These are phyloP conservation scores for Diaporthe amygdali DNA, from an alignment of 2,329 filamentous ascomycete species.

Conservation along the genomic window DNA sequence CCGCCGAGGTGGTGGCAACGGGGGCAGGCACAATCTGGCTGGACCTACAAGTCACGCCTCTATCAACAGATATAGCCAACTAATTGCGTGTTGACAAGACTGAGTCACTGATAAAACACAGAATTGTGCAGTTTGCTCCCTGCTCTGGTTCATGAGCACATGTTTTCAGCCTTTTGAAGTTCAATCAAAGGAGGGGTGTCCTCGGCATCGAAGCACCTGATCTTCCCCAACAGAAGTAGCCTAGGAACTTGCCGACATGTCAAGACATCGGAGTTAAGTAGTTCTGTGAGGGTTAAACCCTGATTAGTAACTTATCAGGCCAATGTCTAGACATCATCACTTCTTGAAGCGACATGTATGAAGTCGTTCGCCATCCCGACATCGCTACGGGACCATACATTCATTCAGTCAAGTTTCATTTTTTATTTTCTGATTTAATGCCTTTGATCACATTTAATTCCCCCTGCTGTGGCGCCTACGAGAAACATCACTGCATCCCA, in stretches of 20 bases:
- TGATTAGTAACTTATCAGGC: not conserved
- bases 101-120: not conserved
- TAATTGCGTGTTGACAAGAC: not conserved
- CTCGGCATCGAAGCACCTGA: not conserved
- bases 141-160: not conserved
- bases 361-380: not conserved
- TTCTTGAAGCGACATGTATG: not conserved
- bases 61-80: too few species aligned
- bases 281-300: not conserved
- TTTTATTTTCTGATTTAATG: too few species aligned
- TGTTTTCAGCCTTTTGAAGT: too few species aligned
- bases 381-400: too few species aligned
- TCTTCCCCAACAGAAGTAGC: constrained; percentile 4
- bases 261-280: not conserved
- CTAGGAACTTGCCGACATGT: not conserved
- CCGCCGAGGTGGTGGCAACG: not conserved
- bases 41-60: not conserved
- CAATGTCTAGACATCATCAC: not conserved
- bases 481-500: too few species aligned
- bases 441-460: too few species aligned
- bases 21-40: not conserved
- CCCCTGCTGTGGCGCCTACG: too few species aligned
- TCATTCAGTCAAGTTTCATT: too few species aligned
- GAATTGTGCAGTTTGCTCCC: too few species aligned
- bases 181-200: not conserved